Conservation (phyloP, 164 flowering plant species). For the Vitis cinerea region DNA sequence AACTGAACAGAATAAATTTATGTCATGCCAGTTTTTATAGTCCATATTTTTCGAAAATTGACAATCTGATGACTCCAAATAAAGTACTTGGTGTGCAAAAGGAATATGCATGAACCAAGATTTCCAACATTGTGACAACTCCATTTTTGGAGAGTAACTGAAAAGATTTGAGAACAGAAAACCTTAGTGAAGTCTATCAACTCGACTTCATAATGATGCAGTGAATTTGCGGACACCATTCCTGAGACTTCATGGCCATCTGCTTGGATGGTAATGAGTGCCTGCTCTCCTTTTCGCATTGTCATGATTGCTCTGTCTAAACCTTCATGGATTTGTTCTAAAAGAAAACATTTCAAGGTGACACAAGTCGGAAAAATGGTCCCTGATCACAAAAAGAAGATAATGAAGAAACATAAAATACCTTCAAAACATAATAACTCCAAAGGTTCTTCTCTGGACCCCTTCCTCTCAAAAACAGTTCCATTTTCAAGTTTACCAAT, state of each 20-base stretch:
- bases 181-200: constrained; percentile 52
- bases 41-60: no score
- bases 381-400: not conserved
- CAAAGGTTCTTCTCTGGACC: constrained; percentile 40
- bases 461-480: constrained; percentile 39
- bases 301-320: constrained; percentile 53
- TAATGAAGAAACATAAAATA: not conserved
- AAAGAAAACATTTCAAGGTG: not conserved
- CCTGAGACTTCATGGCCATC: constrained; percentile 16
- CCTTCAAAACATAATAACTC: constrained; percentile 40
- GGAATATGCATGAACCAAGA: no score
- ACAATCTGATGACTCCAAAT: no score
- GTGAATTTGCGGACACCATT: constrained; percentile 16
- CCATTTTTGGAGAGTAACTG: not conserved
- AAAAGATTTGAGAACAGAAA: not conserved
- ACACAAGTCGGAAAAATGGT: not conserved
- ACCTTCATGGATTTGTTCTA: constrained; percentile 44
- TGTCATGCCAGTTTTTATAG: not conserved
- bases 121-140: no score
- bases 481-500: constrained; percentile 43
- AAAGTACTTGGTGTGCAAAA: no score
- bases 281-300: constrained; percentile 53
- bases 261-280: constrained; percentile 29
- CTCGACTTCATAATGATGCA: constrained; percentile 39
- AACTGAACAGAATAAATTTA: not conserved